Conservation (phyloP, 2,329 filamentous ascomycete genomes). For the Lachnellula arida region DNA sequence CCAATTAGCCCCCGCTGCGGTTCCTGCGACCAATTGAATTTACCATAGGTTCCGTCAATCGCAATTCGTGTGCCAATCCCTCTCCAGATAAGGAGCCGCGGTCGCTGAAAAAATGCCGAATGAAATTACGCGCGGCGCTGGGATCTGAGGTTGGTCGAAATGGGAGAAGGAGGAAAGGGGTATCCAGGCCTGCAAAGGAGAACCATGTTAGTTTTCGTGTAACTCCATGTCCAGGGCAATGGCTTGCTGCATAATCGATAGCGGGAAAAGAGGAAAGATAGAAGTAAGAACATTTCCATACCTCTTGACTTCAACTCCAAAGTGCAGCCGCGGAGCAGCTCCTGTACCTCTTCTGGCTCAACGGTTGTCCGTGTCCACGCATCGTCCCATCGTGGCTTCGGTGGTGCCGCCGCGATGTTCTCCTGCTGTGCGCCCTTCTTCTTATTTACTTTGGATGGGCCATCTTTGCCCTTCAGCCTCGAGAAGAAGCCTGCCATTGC, state of each 20-base stretch:
- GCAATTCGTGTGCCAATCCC: constrained; percentile 74
- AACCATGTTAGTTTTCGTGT: constrained; percentile 21
- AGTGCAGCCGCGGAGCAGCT: constrained; percentile 79
- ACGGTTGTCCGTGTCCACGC: constrained; percentile 80
- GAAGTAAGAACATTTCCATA: constrained; percentile 41
- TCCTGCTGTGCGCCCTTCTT: constrained; percentile 60
- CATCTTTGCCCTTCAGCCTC: constrained; percentile 65
- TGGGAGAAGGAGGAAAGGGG: constrained; percentile 87
- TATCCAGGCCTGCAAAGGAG: constrained; percentile 64
- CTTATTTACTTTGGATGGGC: constrained; percentile 47
- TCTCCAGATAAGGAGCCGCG: constrained; percentile 63
- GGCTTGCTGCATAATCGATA: constrained; percentile 25
- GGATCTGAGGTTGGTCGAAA: constrained; percentile 92
- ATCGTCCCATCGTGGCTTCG: constrained; percentile 80
- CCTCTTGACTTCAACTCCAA: constrained; percentile 91
- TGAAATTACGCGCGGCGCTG: constrained; percentile 84
- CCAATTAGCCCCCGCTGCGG: constrained; percentile 21
- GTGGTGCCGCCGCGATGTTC: constrained; percentile 45
- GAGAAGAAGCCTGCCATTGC: constrained; percentile 33
- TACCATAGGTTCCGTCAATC: constrained; percentile 92
- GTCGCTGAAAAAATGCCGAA: constrained; percentile 85
- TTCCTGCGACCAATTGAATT: constrained; percentile 28
- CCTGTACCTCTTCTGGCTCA: constrained; percentile 84
- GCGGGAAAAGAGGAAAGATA: constrained; percentile 16
- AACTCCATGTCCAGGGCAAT: constrained; percentile 1